These are phyloP conservation scores for Vicia faba DNA, from an alignment of 306 rosid species.

Conservation along the genomic window DNA sequence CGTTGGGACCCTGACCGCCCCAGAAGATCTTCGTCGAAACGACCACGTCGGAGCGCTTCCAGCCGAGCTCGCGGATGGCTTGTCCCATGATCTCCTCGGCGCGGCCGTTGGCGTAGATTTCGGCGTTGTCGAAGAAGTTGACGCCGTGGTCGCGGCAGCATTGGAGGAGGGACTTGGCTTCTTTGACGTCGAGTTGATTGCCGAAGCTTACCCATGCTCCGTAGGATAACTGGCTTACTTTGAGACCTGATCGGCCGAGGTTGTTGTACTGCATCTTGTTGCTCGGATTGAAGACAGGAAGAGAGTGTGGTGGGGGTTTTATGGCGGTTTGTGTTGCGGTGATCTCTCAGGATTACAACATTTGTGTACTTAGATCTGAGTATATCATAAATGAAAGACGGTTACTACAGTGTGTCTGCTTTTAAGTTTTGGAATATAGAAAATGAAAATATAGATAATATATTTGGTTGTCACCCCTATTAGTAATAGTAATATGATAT, in stretches of 20 bases:
- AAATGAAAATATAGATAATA: no score
- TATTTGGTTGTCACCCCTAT: no score
- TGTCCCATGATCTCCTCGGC: slow-evolving; percentile 99
- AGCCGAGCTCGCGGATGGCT: slow-evolving; percentile 82
- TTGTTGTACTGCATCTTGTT: slow-evolving; percentile 80
- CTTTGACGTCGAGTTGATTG: slow-evolving; percentile 94
- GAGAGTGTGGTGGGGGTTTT: not conserved
- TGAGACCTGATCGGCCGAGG: slow-evolving; percentile 82
- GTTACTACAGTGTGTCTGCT: no score
- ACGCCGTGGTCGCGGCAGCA: slow-evolving; percentile 94
- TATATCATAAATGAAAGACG: no score
- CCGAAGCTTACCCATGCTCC: slow-evolving; percentile 99
- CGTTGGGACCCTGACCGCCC: slow-evolving; percentile 97
- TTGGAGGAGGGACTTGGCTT: slow-evolving; percentile 85
- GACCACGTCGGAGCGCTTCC: slow-evolving; percentile 94
- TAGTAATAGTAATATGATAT: no score
- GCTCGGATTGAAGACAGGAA: not conserved
- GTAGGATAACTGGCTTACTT: slow-evolving; percentile 89
- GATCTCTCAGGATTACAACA: not conserved
- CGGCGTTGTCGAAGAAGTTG: slow-evolving; percentile 99
- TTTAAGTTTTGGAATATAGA: no score
- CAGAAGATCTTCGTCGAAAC: slow-evolving; percentile 98
- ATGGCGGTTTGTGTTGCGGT: no score
- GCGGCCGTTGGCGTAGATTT: slow-evolving; percentile 92
- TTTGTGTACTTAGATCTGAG: not conserved